These are phyloP conservation scores for Microdochium nivale DNA, from an alignment of 2,329 filamentous ascomycete genomes.

Conservation along the genomic window DNA sequence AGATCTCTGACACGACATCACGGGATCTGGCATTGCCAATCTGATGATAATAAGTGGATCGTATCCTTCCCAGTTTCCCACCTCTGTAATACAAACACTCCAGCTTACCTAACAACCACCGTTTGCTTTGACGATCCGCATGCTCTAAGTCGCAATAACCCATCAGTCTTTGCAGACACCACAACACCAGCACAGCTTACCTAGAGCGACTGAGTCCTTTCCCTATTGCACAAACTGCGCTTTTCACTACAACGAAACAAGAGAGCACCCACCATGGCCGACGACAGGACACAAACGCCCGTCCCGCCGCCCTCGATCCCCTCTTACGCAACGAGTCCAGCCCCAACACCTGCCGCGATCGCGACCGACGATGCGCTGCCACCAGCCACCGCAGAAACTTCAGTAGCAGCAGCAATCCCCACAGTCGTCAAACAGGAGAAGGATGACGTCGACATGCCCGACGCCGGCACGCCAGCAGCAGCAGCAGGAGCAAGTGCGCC, in stretches of 20 bases:
- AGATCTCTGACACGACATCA: background rate
- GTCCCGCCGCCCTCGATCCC: slow-evolving; percentile 14
- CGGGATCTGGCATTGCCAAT: background rate
- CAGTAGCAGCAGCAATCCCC: slow-evolving; percentile 1
- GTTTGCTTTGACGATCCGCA: too few species aligned
- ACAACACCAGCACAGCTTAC: too few species aligned
- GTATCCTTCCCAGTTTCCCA: too few species aligned
- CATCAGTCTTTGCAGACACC: too few species aligned
- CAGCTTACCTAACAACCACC: too few species aligned
- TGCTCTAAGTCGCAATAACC: too few species aligned
- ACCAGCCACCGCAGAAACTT: background rate
- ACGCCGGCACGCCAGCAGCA: background rate
- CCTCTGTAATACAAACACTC: too few species aligned
- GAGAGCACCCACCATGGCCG: slow-evolving; percentile 11
- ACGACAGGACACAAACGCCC: slow-evolving; percentile 15
- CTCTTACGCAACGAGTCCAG: slow-evolving; percentile 10
- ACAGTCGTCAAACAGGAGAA: slow-evolving; percentile 1
- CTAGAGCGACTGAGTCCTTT: too few species aligned
- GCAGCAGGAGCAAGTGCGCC: too few species aligned
- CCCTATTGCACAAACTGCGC: too few species aligned
- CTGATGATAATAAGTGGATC: background rate
- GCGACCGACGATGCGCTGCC: background rate
- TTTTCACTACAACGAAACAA: background rate
- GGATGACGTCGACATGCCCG: slow-evolving; percentile 5
- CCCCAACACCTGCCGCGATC: background rate